Base-by-base conservation (phyloP, 495 filamentous ascomycete genomes). In the Entonaema liquescens region DNA sequence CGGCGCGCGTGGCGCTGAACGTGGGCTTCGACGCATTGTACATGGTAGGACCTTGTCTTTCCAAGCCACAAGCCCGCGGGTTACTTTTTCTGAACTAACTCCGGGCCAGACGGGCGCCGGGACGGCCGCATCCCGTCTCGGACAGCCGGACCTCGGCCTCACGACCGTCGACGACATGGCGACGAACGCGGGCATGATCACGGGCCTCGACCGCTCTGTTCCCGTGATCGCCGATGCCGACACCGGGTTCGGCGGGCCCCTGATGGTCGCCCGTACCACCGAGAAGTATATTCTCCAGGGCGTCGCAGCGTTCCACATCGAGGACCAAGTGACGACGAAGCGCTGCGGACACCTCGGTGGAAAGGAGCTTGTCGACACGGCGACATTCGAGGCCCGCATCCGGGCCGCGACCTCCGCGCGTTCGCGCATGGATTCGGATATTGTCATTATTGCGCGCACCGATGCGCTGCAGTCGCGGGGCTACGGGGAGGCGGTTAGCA, bases 141-240 rank as follows among this genome's bases (percentile, higher is more conserved):
- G 90, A 12, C 83, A 85, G 79, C 85, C 90, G 1, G 90, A 92
- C 74, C 82, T 92, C 1, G 89, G 89, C n/a, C 74, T 92, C 5
- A 85, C 85, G 9, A 81, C 79, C 11, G 81, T 88, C 55, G 83
- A 87, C 71, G 90, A 93, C 75, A 92, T 92, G 89, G 75, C 81
- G 29, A 82, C 81, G 57, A 88, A 91, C 70, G 89, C 89, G 0
- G 81, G 84, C 52, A 91, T 91, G 86, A 88, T 93, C 59, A 87
- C 89, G 49, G 83, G 83, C 62, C 79, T 92, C 35, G 82, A 89
- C 66, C 87, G 87, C 0, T 76, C 77, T 31, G 81, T 84, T 0
- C 82, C 83, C 1, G 68, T 92, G 5, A 91, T 93, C 74, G 90
- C 90, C n/a, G 90, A 92, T 70, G 89, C 88, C 68, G 90, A 93